Percentiles rank a stretch among this genome's conserved stretches.
These are phyloP conservation scores for Linnemannia exigua DNA, from an alignment of 192 early-diverging fungal genomes.

Conservation along the genomic window DNA sequence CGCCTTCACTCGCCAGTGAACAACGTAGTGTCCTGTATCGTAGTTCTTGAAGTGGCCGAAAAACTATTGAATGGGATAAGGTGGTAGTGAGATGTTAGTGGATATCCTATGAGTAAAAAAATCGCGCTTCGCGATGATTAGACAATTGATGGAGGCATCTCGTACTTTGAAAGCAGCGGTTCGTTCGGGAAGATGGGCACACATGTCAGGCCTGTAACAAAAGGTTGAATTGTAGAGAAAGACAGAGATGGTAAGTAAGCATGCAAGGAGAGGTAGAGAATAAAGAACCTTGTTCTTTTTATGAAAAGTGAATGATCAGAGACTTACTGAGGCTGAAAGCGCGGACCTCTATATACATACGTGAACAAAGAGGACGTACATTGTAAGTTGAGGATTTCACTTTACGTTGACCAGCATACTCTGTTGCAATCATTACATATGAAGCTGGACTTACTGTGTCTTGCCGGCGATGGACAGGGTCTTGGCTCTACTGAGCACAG, in stretches of 20 bases:
- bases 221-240: not conserved
- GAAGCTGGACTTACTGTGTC: not conserved
- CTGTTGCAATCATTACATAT: not conserved
- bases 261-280: not conserved
- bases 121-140: not conserved
- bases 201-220: slow-evolving; percentile 20
- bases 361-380: not conserved
- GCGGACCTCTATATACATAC: slow-evolving; percentile 19
- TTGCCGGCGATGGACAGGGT: slow-evolving; percentile 7
- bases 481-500: not conserved
- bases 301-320: not conserved
- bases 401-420: not conserved
- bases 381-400: not conserved
- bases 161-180: slow-evolving; percentile 42
- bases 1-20: slow-evolving; percentile 42
- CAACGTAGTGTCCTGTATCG: slow-evolving; percentile 28
- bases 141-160: too few species aligned
- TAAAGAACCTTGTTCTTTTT: too few species aligned
- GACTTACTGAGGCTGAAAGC: slow-evolving; percentile 25
- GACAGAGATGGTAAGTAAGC: not conserved
- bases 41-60: slow-evolving; percentile 28
- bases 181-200: slow-evolving; percentile 20
- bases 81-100: not conserved
- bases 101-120: not conserved
- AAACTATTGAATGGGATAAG: slow-evolving; percentile 12